These are phyloP conservation scores for Barnettozyma sp. DNA, from an alignment of 805 yeast genomes.

Conservation along the genomic window DNA sequence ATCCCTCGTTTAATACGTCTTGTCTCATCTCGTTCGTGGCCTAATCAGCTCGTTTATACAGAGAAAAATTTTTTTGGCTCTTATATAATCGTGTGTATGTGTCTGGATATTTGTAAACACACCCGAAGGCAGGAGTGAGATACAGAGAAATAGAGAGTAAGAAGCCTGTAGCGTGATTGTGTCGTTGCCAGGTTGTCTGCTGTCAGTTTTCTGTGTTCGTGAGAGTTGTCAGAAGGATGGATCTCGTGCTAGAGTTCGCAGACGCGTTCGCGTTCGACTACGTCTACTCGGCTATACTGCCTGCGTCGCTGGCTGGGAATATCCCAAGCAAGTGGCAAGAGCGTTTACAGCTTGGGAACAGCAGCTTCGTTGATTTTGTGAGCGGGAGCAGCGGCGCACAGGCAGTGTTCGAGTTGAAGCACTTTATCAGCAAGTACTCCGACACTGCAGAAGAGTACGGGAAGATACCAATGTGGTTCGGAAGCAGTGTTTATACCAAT, in stretches of 20 bases:
- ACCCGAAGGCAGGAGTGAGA: no score
- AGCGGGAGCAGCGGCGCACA: no score
- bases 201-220: no score
- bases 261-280: slow-evolving; percentile 74
- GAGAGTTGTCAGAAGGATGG: slow-evolving; percentile 54
- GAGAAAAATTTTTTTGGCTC: no score
- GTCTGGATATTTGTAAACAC: no score
- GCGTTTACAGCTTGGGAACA: slow-evolving; percentile 21
- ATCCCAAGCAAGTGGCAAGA: slow-evolving; percentile 28
- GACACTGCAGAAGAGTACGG: slow-evolving; percentile 47
- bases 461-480: slow-evolving; percentile 49
- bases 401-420: slow-evolving; percentile 10
- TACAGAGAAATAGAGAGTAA: no score
- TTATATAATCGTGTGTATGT: no score
- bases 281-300: slow-evolving; percentile 63
- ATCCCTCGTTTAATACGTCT: not conserved
- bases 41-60: not conserved
- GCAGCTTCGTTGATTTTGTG: slow-evolving; percentile 20
- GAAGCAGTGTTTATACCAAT: slow-evolving; percentile 48
- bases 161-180: no score
- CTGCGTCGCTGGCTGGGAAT: slow-evolving; percentile 41
- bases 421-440: slow-evolving; percentile 19
- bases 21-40: slow-evolving; percentile 9
- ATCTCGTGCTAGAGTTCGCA: slow-evolving; percentile 74
- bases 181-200: no score